Evolutionary conservation across 495 filamentous ascomycete species (phyloP), one percentile per base, ranked within the genome.

Genomic region (Aspergillus hancockii): DNA sequence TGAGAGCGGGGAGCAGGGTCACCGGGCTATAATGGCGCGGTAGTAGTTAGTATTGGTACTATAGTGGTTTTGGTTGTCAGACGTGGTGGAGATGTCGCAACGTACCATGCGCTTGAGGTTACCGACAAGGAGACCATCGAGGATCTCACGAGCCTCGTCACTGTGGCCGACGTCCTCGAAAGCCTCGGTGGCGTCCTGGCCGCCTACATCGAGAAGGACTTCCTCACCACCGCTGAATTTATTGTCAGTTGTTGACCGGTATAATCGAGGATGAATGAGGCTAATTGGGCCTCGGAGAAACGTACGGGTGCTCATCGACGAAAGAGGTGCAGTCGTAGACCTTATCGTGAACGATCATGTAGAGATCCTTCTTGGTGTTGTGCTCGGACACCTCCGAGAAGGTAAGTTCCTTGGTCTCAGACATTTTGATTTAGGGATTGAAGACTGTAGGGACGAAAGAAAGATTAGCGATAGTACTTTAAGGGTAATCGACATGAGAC

Each of bases 101-200:
- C 81, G 63, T 86, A 97, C 93, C 81, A 87, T 73, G 73, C 93
- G 85, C 85, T 97, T 97, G 65, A 99, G 77, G 28, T 63, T 84
- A 55, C 91, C 94, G 61, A 96, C 86, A 32, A 87, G 77, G 61
- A 97, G 79, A 62, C 87, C 85, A 23, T 88, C 83, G 18, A 99
- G 86, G 68, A 97, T 92, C 81, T 97, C 92, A 53, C 95, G 88
- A 59, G 95, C 95, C 81, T 99, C 95, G 74, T 99, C 95, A 73
- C 90, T 94, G 88, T 99, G 95, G 61, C 95, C 95, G 72, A 99
- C 95, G 77, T 99, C 95, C 81, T 99, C 94, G 74, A 99, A 99
- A 57, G 94, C 92, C 77, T 98, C 95, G 67, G 94, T 96, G 66
- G 92, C 90, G 78, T 99, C 94, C 78, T 96, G 92, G 69, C 94